phyloP scores from a whole-genome alignment of 345 rosid species.

The Gossypium raimondii region DNA sequence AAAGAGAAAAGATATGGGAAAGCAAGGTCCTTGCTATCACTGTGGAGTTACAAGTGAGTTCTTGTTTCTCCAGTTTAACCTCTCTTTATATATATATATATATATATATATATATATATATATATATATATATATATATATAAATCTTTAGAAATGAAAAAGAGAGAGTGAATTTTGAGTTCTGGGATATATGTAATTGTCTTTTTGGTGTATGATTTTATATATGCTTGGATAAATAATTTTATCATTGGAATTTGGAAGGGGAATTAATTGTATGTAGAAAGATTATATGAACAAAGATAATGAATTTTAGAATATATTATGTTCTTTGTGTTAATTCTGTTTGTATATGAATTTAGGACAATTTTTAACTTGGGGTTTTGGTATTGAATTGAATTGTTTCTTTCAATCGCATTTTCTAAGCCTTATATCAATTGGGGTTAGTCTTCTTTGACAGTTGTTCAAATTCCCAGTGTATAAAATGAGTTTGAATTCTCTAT shows the following conservation, averaged over 20 bases:
- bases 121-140: neutral
- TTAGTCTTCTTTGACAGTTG: conserved; percentile 23
- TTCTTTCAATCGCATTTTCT: neutral
- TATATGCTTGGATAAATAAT: conserved; percentile 10
- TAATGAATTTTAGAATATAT: conserved; percentile 19
- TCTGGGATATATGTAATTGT: conserved; percentile 7
- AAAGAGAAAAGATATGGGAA: conserved; percentile 54
- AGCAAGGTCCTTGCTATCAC: conserved; percentile 87
- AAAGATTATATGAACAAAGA: conserved; percentile 21
- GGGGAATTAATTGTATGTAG: conserved; percentile 21
- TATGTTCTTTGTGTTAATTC: conserved; percentile 23
- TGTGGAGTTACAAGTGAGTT: conserved; percentile 92
- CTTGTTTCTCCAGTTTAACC: conserved; percentile 40
- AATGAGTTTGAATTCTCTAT: conserved; percentile 15
- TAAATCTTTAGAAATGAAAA: neutral
- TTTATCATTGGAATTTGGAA: conserved; percentile 13
- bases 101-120: neutral
- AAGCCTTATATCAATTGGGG: conserved; percentile 8
- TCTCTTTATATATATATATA: neutral
- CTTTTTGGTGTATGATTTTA: conserved; percentile 18
- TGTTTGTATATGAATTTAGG: conserved; percentile 29
- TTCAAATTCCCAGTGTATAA: conserved; percentile 18
- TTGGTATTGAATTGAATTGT: conserved; percentile 18
- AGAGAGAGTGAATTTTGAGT: conserved; percentile 8
- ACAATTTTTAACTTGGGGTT: conserved; percentile 10